Evolutionary conservation across 805 yeast genomes (phyloP), one percentile per base, ranked within the genome.

Genomic region (Spathaspora hagerdaliae): DNA sequence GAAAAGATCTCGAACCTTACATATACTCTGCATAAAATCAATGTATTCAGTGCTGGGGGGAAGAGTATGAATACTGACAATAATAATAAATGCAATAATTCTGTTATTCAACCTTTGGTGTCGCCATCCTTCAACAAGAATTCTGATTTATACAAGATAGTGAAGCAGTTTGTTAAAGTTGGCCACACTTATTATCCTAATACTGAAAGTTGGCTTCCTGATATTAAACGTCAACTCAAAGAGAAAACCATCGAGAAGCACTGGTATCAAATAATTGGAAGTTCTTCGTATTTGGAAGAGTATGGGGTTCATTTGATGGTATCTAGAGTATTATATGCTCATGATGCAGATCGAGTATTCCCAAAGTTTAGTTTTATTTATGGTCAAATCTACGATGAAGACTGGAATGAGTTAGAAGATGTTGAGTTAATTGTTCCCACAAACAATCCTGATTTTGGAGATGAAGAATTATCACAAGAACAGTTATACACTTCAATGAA

Each of bases 241-340:
- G 34, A 42, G n/a, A 34, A 43, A 14, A 39, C 46, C 1, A 39
- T 50, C 8, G 51, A 51, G 11, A 46, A 54, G 26, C 57, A 61
- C 44, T 66, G 69, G 69, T 60, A 50, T 45, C 53, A 60, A 36
- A 58, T 66, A 43, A 62, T 64, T 2, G 70, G 71, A 1, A 54
- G 68, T 8, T 57, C 66, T 2, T 65, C 63, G 1, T 65, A 61
- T 61, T 47, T 66, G 10, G 51, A 60, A 42, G 60, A 64, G n/a
- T 64, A 61, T 38, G 62, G 66, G 4, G 60, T 64, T 7, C 67
- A 66, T 47, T 55, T 56, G 11, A 59, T 61, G 63, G 57, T 63
- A 5, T 58, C 66, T 31, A 48, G 72, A 44, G 45, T 65, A 9
- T 49, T 63, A 11, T 65, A 50, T 45, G 49, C 60, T 10, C 57